A percentile compares a stretch with the other conserved stretches of the same genome.
Conservation (phyloP, 2,329 filamentous ascomycete genomes). For the Raffaelea ambrosiae region DNA sequence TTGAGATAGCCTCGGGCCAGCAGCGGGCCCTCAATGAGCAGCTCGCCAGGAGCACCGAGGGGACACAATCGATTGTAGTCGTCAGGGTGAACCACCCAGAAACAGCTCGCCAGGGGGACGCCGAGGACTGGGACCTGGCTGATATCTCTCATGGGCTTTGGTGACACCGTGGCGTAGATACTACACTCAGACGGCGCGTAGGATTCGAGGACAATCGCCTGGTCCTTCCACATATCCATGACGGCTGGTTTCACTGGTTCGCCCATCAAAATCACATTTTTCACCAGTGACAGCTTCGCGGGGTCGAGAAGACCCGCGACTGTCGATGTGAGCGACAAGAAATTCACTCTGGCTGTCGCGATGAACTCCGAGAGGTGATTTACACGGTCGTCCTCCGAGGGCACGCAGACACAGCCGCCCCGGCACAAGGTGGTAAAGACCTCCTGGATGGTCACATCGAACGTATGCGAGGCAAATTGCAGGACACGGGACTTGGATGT, state of each 20-base stretch:
- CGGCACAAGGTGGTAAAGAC: constrained; percentile 44
- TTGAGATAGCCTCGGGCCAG: constrained; percentile 48
- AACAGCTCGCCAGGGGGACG: neutral
- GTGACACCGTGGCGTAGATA: neutral
- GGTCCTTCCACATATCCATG: constrained; percentile 34
- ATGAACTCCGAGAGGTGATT: neutral
- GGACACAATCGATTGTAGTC: constrained; percentile 33
- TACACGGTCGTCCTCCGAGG: constrained; percentile 15
- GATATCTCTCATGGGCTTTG: neutral
- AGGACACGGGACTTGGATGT: constrained; percentile 44
- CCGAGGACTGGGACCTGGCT: constrained; percentile 12
- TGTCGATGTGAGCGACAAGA: constrained; percentile 34
- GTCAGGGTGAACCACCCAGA: constrained; percentile 39
- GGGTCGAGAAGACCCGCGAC: constrained; percentile 37
- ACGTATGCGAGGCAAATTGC: constrained; percentile 49
- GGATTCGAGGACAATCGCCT: constrained; percentile 38
- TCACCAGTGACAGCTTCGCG: constrained; percentile 29
- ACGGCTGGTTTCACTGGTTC: constrained; percentile 18
- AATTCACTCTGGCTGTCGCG: neutral
- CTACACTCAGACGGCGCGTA: constrained; percentile 39
- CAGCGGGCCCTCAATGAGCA: constrained; percentile 49
- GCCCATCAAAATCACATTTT: constrained; percentile 35
- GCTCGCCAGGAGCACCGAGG: constrained; percentile 38
- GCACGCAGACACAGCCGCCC: constrained; percentile 53
- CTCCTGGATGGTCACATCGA: constrained; percentile 45